Evolutionary conservation across 805 yeast genomes (phyloP).

Genomic region (Suhomyces kilbournensis): DNA sequence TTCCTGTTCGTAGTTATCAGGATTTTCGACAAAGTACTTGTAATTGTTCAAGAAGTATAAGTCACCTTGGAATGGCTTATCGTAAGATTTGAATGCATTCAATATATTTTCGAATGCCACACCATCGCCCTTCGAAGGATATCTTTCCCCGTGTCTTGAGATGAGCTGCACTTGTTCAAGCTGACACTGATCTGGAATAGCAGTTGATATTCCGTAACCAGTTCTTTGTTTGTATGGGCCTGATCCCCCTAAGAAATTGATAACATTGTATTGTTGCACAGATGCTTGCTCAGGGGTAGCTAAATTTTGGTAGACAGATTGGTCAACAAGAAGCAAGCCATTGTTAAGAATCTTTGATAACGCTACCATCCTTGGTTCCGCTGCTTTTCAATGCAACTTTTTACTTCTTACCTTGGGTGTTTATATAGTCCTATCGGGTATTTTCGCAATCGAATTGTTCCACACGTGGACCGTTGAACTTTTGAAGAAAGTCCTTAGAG

Average conservation of each 20-base stretch:
- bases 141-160: constrained; percentile 80
- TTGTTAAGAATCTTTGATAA: constrained; percentile 19
- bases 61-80: constrained; percentile 43
- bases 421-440: not conserved
- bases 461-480: not conserved
- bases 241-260: constrained; percentile 24
- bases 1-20: constrained; percentile 46
- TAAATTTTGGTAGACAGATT: constrained; percentile 19
- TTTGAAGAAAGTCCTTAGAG: not conserved
- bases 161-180: constrained; percentile 68
- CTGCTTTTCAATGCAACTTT: not conserved
- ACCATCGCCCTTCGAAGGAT: constrained; percentile 35
- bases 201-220: constrained; percentile 25
- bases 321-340: constrained; percentile 23
- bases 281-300: constrained; percentile 27
- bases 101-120: constrained; percentile 23
- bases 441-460: not conserved
- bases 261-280: constrained; percentile 23
- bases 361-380: constrained; percentile 15
- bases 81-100: constrained; percentile 24
- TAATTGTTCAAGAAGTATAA: constrained; percentile 53
- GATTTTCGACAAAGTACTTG: constrained; percentile 44
- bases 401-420: not conserved
- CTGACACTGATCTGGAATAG: constrained; percentile 40
- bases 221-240: constrained; percentile 26